phyloP scores from a whole-genome alignment of 164 flowering plant species.

The Saururus chinensis region DNA sequence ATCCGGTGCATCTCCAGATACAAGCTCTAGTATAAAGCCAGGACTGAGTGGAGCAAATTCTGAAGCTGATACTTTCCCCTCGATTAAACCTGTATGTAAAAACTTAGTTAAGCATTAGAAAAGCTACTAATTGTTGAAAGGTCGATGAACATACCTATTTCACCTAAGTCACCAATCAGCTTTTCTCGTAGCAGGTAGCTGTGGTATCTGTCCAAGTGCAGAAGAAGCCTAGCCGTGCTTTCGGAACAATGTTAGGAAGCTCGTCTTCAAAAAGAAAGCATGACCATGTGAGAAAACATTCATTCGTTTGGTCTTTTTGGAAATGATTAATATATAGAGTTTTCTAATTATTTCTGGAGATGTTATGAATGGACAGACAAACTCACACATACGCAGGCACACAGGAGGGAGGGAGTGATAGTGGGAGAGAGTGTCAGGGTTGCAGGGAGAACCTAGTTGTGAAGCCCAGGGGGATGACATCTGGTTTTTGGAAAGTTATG shows the following conservation, averaged over 20 bases:
- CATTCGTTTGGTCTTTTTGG: no score
- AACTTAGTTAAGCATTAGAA: background rate
- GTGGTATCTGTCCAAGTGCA: conserved; percentile 55
- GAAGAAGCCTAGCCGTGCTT: conserved; percentile 73
- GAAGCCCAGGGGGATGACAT: no score
- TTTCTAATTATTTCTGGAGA: no score
- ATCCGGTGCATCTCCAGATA: conserved; percentile 3
- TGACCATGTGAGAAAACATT: conserved; percentile 24
- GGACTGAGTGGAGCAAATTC: background rate
- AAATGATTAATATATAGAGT: no score
- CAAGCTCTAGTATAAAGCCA: background rate
- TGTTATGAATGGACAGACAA: no score
- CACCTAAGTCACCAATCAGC: background rate
- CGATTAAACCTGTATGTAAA: conserved; percentile 14
- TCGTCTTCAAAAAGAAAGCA: conserved; percentile 46
- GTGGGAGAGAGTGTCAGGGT: no score
- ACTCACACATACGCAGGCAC: no score
- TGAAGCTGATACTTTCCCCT: conserved; percentile 6
- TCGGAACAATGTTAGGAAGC: conserved; percentile 71
- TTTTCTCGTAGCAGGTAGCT: conserved; percentile 25
- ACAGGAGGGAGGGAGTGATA: no score
- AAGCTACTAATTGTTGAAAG: background rate
- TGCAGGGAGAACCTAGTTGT: no score
- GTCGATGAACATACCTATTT: background rate
- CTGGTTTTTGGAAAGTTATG: no score